Evolutionary conservation across 345 rosid genomes (phyloP), one percentile per base, ranked within the genome.

Genomic region (Populus ilicifolia): DNA sequence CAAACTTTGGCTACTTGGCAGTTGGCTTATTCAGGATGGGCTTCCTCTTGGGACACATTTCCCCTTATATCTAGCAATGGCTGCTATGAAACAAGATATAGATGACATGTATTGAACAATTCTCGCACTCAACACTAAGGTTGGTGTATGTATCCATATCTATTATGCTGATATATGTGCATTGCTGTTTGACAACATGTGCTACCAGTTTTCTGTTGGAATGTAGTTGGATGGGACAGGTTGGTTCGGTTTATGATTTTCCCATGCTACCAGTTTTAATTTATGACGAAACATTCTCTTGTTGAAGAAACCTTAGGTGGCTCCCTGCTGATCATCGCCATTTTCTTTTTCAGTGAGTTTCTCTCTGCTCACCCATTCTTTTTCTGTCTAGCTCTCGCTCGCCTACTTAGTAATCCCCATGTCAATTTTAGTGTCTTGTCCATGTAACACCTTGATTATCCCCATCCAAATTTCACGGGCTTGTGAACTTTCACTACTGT

Each of bases 21-120:
- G 64, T 69, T 84, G 74, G 70, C 18, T 75, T 67, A 80, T 74
- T 78, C 88, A 94, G 97, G 98, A 67, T 85, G 90, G 80, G 80
- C 94, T 94, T 76, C 99, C 98, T 83, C 97, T 97, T 6, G 99
- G 99, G 83, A 91, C 99, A 62, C 98, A 96, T 84, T 96, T 94
- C 86, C 97, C 94, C 85, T 85, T 94, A 78, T 96, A 92, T 82
- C 89, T 98, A 81, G 99, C 97, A 79, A 92, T 97, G 54, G 94
- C 99, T 84, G 97, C 97, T 70, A 96, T 94, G 97, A 96, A 91
- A 83, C 97, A 96, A 83, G 98, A 96, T 83, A 93, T 92, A 43
- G 98, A 94, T 56, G 97, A 94, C 79, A 91, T 91, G 85, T 89
- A 91, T 79, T 97, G 98, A 65, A 91, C 93, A 59, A 81, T 86